These are phyloP conservation scores for Penicillium psychrofluorescens DNA, from an alignment of 495 filamentous ascomycete species.

Conservation along the genomic window DNA sequence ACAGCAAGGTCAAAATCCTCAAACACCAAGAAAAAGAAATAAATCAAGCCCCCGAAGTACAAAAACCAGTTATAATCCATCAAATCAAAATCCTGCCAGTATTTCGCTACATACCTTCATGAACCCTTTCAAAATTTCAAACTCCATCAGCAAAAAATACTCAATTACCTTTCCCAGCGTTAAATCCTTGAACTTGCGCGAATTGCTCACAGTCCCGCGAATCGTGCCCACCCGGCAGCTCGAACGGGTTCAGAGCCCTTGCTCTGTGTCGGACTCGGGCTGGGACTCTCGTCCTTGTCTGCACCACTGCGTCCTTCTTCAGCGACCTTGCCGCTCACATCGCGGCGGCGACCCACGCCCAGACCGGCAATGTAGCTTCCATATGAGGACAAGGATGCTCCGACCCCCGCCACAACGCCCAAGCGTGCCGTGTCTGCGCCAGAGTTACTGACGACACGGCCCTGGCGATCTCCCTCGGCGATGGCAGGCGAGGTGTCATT, in stretches of 20 bases:
- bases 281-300: constrained; percentile 8
- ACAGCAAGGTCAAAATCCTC: neutral
- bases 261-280: constrained; percentile 1
- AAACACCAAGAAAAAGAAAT: neutral
- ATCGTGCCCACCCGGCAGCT: constrained; percentile 42
- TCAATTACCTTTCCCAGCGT: neutral
- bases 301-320: constrained; percentile 68
- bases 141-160: constrained; percentile 10
- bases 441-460: constrained; percentile 46
- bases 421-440: constrained; percentile 29
- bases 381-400: constrained; percentile 37
- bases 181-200: neutral
- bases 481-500: constrained; percentile 17
- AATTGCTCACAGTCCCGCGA: constrained; percentile 32
- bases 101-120: constrained; percentile 19
- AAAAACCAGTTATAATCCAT: neutral
- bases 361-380: constrained; percentile 51
- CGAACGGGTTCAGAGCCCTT: constrained; percentile 3
- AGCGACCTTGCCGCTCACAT: constrained; percentile 77
- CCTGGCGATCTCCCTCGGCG: constrained; percentile 34
- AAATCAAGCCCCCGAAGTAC: neutral
- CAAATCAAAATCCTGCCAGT: neutral
- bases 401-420: constrained; percentile 10
- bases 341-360: constrained; percentile 44
- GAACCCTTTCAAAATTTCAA: constrained; percentile 4